Evolutionary conservation across 768 basidiomycete species (phyloP), one percentile per base, ranked within the genome.

Genomic region (Termitomyces sp.): DNA sequence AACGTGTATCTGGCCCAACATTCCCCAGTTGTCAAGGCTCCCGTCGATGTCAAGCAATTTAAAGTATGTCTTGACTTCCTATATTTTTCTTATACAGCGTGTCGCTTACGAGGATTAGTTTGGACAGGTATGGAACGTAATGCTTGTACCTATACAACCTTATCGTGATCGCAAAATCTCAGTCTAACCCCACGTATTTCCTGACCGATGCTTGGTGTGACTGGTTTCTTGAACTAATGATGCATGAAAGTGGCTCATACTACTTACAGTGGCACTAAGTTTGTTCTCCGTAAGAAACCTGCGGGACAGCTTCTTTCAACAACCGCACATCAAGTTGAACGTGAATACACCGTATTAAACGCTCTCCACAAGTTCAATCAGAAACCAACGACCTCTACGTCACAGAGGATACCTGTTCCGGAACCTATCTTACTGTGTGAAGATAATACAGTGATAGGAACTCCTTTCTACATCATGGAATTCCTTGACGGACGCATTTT

Each of bases 111-210:
- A 24, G 13, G 16, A 56, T 15, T 56, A 95, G 92, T 94, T 91
- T 75, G 94, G 92, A 49, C 94, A 95, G 86, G 94, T 93, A 73
- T 69, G 79, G 60, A 46, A 7, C 32, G 44, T 18, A 38, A 16
- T 40, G 7, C 54, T 20, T 32, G 38, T 40, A 42, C 32, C 33
- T 45, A 4, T 59, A 2, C 4, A 7, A n/a, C 9, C 35, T 38
- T 49, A 22, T 40, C n/a, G 20, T n/a, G 36, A 63, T 36, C 28
- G 36, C 44, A 9, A 51, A 20, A 33, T 15, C 9, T 7, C 72
- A 95, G 92, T 94, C 94, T 8, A 99, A 99, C 70, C 96, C 96
- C 0, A 98, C 96, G 0, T 99, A 98, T 73, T 91, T 98, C 75
- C 74, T 99, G 53, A 91, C 86, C 6, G 92, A 93, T 75, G 79